Conservation (phyloP, 768 basidiomycete genomes). For the Lactifluus rugatus region DNA sequence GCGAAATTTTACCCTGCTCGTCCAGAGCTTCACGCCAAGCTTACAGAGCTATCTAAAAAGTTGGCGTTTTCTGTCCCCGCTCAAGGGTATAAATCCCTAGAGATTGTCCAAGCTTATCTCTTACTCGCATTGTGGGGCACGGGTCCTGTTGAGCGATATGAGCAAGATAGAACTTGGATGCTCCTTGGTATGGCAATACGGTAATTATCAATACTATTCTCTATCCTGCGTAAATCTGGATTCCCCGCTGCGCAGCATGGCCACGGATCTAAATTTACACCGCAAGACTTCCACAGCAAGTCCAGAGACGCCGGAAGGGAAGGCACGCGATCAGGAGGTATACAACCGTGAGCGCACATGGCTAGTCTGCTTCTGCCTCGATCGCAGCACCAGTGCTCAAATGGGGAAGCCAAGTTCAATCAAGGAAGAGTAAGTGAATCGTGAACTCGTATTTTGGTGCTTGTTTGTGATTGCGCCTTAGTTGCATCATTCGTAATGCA, state of each 20-base stretch:
- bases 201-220: constrained; percentile 27
- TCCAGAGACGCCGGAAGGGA: constrained; percentile 69
- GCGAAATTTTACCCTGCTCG: constrained; percentile 80
- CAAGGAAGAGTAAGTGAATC: constrained; percentile 73
- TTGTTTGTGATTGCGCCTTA: constrained; percentile 24
- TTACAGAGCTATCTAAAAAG: constrained; percentile 77
- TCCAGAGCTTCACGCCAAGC: constrained; percentile 68
- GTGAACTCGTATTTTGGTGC: background rate
- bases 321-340: constrained; percentile 71
- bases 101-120: constrained; percentile 92
- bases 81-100: constrained; percentile 83
- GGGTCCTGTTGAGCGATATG: constrained; percentile 91
- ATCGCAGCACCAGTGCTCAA: constrained; percentile 85
- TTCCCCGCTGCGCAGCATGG: constrained; percentile 55
- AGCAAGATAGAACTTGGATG: constrained; percentile 93
- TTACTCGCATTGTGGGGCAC: constrained; percentile 85
- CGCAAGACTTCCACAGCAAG: constrained; percentile 60
- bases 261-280: constrained; percentile 90
- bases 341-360: constrained; percentile 94
- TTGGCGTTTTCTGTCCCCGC: constrained; percentile 84
- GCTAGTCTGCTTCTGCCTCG: constrained; percentile 79
- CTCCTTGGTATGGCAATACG: constrained; percentile 79
- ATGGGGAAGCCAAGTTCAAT: constrained; percentile 95
- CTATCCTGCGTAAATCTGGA: constrained; percentile 1
- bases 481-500: constrained; percentile 81